phyloP scores from a whole-genome alignment of 345 rosid species.

The Populus deltoides region DNA sequence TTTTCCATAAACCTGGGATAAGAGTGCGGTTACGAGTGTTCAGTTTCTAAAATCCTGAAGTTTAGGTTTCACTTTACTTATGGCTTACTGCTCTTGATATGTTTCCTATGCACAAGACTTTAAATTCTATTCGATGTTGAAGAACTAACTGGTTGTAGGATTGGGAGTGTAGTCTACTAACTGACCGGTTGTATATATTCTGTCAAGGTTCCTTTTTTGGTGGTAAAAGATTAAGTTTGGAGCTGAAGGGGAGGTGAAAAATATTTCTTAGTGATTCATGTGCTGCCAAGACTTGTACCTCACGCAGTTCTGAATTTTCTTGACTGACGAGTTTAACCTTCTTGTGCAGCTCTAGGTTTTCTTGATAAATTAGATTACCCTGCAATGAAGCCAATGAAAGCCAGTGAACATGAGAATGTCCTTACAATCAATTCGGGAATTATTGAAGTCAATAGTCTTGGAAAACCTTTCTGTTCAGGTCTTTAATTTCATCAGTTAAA shows the following conservation, averaged over 20 bases:
- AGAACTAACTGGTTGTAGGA: background rate
- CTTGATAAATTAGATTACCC: conserved; percentile 57
- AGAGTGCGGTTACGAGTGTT: background rate
- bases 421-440: background rate
- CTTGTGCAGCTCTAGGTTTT: conserved; percentile 49
- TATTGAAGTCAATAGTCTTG: conserved; percentile 4
- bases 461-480: conserved; percentile 55
- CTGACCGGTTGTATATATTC: background rate
- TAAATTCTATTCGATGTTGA: background rate
- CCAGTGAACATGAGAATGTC: background rate
- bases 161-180: background rate
- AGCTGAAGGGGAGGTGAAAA: background rate
- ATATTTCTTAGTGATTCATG: background rate
- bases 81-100: background rate
- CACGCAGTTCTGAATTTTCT: conserved; percentile 52
- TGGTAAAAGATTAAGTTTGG: background rate
- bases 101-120: background rate
- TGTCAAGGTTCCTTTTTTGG: background rate
- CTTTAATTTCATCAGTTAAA: conserved; percentile 52
- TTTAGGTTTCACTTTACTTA: background rate
- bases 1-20: conserved; percentile 33
- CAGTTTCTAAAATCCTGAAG: background rate
- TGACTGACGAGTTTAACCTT: conserved; percentile 42
- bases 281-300: conserved; percentile 41
- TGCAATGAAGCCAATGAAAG: conserved; percentile 28